phyloP scores from a whole-genome alignment of 345 rosid genomes.

The Corchorus olitorius region DNA sequence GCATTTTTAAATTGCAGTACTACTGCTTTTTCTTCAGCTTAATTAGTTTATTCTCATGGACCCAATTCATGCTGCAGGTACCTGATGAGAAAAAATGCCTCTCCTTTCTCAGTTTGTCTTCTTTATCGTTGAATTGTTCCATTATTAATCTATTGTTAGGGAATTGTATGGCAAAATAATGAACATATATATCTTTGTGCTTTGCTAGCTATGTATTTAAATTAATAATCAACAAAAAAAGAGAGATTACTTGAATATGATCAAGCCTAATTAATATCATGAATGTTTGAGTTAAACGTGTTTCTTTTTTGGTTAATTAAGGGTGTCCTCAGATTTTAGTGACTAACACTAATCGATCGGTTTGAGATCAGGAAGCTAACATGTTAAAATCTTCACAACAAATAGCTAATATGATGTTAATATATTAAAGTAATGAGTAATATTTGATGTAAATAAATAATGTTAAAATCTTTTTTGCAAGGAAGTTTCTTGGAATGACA shows the following conservation, averaged over 20 bases:
- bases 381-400: too few species aligned
- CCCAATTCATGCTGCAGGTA: constrained; percentile 19
- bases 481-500: constrained; percentile 24
- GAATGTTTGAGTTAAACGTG: not conserved
- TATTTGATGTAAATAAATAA: too few species aligned
- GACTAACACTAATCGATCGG: too few species aligned
- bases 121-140: constrained; percentile 25
- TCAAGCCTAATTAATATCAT: too few species aligned
- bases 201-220: not conserved
- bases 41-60: constrained; percentile 35
- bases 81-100: constrained; percentile 30
- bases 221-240: not conserved
- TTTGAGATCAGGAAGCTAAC: too few species aligned
- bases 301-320: not conserved
- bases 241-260: not conserved
- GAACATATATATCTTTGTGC: not conserved
- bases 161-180: too few species aligned
- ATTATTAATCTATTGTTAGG: constrained; percentile 2
- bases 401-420: too few species aligned
- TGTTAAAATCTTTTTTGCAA: too few species aligned
- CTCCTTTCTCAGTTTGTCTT: constrained; percentile 28
- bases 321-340: too few species aligned
- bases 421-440: too few species aligned
- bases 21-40: constrained; percentile 28
- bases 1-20: constrained; percentile 33